Evolutionary conservation across 768 basidiomycete genomes (phyloP).

Genomic region (Lactarius akahatsu): DNA sequence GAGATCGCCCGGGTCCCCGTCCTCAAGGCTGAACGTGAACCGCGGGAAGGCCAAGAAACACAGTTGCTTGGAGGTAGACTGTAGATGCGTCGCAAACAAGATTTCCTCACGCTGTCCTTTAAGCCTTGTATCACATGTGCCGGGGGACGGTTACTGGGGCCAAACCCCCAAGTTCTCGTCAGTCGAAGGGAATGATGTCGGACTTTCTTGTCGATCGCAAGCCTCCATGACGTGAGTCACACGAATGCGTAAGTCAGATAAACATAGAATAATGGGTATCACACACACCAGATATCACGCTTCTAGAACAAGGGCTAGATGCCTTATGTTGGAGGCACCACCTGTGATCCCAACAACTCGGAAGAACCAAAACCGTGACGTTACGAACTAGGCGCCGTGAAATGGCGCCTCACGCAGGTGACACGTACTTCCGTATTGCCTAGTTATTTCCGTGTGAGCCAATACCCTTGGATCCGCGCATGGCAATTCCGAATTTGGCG

Average conservation of each 20-base stretch:
- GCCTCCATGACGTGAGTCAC: not conserved
- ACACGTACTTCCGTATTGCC: constrained; percentile 18
- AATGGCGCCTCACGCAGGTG: constrained; percentile 17
- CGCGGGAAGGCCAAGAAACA: not conserved
- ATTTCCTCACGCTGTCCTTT: not conserved
- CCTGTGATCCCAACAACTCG: constrained; percentile 12
- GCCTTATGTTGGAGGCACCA: constrained; percentile 11
- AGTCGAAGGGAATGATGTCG: constrained; percentile 2
- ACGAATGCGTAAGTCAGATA: not conserved
- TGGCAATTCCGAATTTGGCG: constrained; percentile 11
- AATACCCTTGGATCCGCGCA: constrained; percentile 2
- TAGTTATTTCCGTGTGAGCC: constrained; percentile 12
- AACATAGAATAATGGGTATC: not conserved
- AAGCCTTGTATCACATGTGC: not conserved
- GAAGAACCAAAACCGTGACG: constrained; percentile 3
- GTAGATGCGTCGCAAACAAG: not conserved
- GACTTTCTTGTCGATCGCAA: constrained; percentile 3
- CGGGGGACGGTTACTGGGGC: not conserved
- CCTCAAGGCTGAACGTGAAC: constrained; percentile 1
- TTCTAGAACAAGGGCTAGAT: constrained; percentile 4
- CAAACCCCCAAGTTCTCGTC: not conserved
- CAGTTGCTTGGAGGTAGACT: constrained; percentile 1
- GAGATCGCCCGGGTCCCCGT: constrained; percentile 9
- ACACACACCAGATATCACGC: constrained; percentile 3
- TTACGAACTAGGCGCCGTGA: constrained; percentile 13